Evolutionary conservation across 1,284 basidiomycete species (phyloP).

Genomic region (Meira miltonrushii): DNA sequence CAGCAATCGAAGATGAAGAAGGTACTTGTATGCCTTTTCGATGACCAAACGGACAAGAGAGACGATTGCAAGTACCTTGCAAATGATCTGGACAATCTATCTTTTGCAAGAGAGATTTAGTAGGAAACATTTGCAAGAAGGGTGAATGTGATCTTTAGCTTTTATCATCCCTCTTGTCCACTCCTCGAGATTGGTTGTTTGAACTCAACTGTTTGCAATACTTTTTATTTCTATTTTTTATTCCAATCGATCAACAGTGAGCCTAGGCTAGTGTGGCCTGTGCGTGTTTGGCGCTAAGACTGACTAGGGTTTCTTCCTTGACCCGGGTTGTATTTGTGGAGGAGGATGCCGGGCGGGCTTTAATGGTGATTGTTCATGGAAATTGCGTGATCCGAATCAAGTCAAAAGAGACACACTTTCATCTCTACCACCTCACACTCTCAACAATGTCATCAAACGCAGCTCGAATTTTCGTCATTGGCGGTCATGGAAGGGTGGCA

Average conservation of each 20-base stretch:
- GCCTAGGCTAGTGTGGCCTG: no score
- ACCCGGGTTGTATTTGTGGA: no score
- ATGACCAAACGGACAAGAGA: conserved; percentile 6
- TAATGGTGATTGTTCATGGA: neutral
- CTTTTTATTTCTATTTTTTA: no score
- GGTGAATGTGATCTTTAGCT: no score
- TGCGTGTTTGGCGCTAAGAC: no score
- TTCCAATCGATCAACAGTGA: no score
- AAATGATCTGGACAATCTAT: conserved; percentile 7
- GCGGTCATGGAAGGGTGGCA: conserved; percentile 39
- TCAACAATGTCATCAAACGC: neutral
- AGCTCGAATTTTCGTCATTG: conserved; percentile 26
- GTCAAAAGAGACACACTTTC: neutral
- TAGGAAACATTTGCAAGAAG: conserved; percentile 6
- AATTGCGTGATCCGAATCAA: neutral
- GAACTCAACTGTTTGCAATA: neutral
- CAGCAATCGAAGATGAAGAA: neutral
- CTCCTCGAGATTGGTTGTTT: neutral
- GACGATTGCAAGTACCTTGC: neutral
- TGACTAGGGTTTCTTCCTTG: no score
- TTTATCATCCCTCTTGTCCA: no score
- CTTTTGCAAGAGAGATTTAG: conserved; percentile 3
- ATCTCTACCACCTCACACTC: neutral
- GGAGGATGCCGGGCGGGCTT: neutral
- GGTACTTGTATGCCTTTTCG: neutral